Conservation (phyloP, 495 filamentous ascomycete species). For the Hyaloscypha hepaticicola region DNA sequence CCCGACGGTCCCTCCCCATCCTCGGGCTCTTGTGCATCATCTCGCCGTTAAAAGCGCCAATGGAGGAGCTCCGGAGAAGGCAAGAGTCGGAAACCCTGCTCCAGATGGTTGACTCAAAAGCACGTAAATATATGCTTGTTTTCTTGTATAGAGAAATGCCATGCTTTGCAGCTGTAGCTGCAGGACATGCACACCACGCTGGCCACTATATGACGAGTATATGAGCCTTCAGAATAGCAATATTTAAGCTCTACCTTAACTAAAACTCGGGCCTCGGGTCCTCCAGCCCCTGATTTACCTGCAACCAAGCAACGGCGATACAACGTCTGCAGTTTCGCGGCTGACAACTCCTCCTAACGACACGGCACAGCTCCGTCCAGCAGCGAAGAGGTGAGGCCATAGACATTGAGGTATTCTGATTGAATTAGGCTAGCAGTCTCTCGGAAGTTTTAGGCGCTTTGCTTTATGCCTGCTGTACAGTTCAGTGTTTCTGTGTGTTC, state of each 20-base stretch:
- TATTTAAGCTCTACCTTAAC: background rate
- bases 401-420: too few species aligned
- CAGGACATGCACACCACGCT: background rate
- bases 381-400: background rate
- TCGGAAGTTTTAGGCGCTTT: too few species aligned
- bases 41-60: conserved; percentile 8
- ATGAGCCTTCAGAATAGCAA: background rate
- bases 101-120: conserved; percentile 1
- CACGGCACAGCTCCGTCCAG: background rate
- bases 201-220: background rate
- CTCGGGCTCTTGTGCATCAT: background rate
- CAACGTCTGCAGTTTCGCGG: background rate
- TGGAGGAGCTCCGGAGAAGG: conserved; percentile 4
- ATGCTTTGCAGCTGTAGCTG: background rate
- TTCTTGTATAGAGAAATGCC: background rate
- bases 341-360: background rate
- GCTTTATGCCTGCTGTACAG: too few species aligned
- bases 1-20: background rate
- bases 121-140: background rate
- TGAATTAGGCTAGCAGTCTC: background rate
- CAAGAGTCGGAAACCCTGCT: background rate
- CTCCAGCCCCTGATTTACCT: background rate
- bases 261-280: background rate
- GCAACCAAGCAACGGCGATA: background rate
- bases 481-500: too few species aligned